Conservation (phyloP, 805 yeast genomes). For the Lipomyces anomalus region DNA sequence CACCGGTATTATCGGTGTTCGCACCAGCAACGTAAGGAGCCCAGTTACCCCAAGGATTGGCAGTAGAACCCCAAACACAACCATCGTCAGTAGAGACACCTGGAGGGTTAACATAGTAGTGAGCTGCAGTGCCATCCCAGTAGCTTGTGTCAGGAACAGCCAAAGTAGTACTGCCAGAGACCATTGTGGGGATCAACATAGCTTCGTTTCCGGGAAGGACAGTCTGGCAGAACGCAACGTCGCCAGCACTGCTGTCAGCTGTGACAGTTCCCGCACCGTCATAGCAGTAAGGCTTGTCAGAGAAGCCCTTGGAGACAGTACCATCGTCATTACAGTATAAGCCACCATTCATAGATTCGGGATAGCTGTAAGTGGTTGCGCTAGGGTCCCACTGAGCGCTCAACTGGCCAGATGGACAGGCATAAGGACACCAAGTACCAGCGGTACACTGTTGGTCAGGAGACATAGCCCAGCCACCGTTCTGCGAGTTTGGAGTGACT, state of each 20-base stretch:
- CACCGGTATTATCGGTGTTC: slow-evolving; percentile 60
- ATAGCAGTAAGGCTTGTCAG: slow-evolving; percentile 57
- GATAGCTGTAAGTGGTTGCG: slow-evolving; percentile 68
- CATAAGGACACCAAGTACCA: slow-evolving; percentile 86
- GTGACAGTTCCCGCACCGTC: slow-evolving; percentile 73
- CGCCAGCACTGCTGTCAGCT: slow-evolving; percentile 51
- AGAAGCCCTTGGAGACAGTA: slow-evolving; percentile 54
- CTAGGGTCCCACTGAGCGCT: slow-evolving; percentile 85
- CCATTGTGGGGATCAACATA: slow-evolving; percentile 80
- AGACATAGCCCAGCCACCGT: slow-evolving; percentile 85
- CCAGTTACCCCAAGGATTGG: slow-evolving; percentile 80
- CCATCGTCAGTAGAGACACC: slow-evolving; percentile 72
- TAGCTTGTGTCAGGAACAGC: slow-evolving; percentile 78
- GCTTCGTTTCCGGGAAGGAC: slow-evolving; percentile 93
- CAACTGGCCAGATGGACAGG: slow-evolving; percentile 81
- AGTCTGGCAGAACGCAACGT: slow-evolving; percentile 85
- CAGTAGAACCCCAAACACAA: slow-evolving; percentile 75
- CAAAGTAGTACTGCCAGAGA: slow-evolving; percentile 48
- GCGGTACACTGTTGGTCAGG: slow-evolving; percentile 65
- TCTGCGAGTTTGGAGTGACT: slow-evolving; percentile 51
- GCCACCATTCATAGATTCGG: slow-evolving; percentile 73
- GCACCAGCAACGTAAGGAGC: slow-evolving; percentile 91
- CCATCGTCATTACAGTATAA: slow-evolving; percentile 71
- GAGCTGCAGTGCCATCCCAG: slow-evolving; percentile 64
- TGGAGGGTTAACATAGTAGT: slow-evolving; percentile 77